Base-by-base conservation (phyloP, 257 asterid genomes). In the Craterostigma plantagineum region DNA sequence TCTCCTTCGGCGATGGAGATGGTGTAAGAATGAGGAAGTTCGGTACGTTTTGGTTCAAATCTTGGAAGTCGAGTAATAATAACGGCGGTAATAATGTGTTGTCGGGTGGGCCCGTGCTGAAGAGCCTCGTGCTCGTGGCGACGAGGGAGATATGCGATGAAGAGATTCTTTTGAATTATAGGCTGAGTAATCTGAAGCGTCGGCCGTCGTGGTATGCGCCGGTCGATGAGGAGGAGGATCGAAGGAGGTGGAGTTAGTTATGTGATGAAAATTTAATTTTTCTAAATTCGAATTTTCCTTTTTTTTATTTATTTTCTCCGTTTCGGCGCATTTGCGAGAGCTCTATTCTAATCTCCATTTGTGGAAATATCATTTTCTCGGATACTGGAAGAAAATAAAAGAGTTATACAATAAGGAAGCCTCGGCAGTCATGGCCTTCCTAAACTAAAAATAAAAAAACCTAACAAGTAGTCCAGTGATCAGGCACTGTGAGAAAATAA, bases 171-270 rank as follows among this genome's bases (percentile, higher is more conserved):
- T 44, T 87, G 77, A 87, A 79, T 59, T 87, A 87, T 53, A 66
- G 98, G 69, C 56, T 87, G 72, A 82, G 92, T 59, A 82, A 82
- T 61, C 66, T 73, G 60, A 83, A 87, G 61, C 49, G 62, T 16
- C 49, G 92, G 51, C 95, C 98, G 5, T 61, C 81, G 0, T 82
- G 98, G 98, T 87, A 87, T 49, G 58, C 55, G 38, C 92, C 95
- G 0, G 93, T 82, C 0, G 91, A 78, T 7, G 95, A 60, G 76
- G 97, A 82, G 38, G 97, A 79, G 68, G 93, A 87, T 54, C 54
- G 74, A 27, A 66, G 92, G 50, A 76, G 85, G 63, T 82, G 95
- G 98, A 74, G 85, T 57, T 73, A 49, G 52, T 60, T n/a, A 7
- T 35, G 40, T 2, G 13, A 35, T 35, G 40, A n/a, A 35, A 35